Base-by-base conservation (phyloP, 371 early-diverging fungal species). In the Mucor mucedo region DNA sequence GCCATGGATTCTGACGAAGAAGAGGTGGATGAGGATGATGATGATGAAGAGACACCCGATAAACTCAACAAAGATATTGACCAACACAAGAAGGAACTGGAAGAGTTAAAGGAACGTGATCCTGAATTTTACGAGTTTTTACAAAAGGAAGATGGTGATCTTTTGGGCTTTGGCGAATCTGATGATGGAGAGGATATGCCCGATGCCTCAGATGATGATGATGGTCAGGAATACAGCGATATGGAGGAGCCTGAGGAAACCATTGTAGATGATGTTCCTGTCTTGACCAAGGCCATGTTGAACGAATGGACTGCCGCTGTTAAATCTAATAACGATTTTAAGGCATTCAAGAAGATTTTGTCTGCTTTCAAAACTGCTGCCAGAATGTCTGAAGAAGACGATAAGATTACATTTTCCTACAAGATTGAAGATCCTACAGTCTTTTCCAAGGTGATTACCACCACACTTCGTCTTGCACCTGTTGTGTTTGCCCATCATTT, bases 111-210 rank as follows among this genome's bases (percentile, higher is more conserved):
- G 66, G 80, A 89, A 60, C 87, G 85, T 64, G 97, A 97, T 70
- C 96, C 97, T 6, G 88, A 91, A 63, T 95, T 96, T 71, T 94
- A 90, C 80, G 80, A 96, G 71, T 97, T 81, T 73, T 77, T 98
- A 76, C 71, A 89, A 70, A 85, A 95, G 69, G 95, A 96, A 69
- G 95, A 95, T 71, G 72, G 83, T 41, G 87, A 73, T 35, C 85
- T 95, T 58, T 80, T 97, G 55, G 84, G 90, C 10, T 95, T 96
- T 71, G 85, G 84, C 14, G 78, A 84, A 40, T 76, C 79, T 39
- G 86, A 87, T n/a, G 85, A 84, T 3, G 49, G 8, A 30, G 50
- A 50, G 7, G 50, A 50, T 11, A 48, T 48, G 10, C 89, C 82
- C 29, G 77, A 77, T 32, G 91, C 88, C 10, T 87, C 79, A 14